Base-by-base conservation (phyloP, 2,329 filamentous ascomycete species). In the Paraphaeosphaeria sporulosa region DNA sequence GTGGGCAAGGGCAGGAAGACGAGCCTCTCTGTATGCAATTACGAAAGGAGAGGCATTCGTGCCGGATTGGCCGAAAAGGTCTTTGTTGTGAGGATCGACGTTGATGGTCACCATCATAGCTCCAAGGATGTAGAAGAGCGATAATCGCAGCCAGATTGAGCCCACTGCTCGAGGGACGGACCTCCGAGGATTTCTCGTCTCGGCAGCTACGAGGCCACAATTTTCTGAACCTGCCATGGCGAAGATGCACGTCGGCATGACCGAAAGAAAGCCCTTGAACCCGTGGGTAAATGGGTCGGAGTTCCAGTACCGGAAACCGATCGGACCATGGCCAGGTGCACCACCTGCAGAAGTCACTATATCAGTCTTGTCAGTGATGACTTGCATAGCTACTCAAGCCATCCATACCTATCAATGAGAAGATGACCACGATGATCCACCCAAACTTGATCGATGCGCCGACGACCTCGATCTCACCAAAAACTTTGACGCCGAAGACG, bases 381-480 rank as follows among this genome's bases (percentile, higher is more conserved):
- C 2, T 5, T 32, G 4, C 19, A 19, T 50, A 7, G 25, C 43
- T 17, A 21, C 9, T 10, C 19, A 21, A 23, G 5, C 10, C 4
- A 9, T 43, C 12, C 71, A 46, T 56, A 73, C 71, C 71, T 48
- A 78, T 77, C 42, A 80, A 71, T 17, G 79, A 80, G 49, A 83
- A 77, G 63, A 84, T 82, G 63, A 83, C 79, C 25, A 83, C 75
- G 56, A 83, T 77, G 55, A 83, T 82, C 80, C 81, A 83, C 36
- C 77, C 73, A 40, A 83, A 81, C 61, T 84, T 84, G 66, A 83
- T 79, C 2, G 74, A 72, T 7, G 79, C 80, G 38, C 76, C 72
- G 6, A 80, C 61, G 19, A 83, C 81, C 62, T 84, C 82, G 13
- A 81, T 77, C 60, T 84, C 81, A 3, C 78, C 81, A 57, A 83